Base-by-base conservation (phyloP, 352 stramenopile species). In the Phytophthora megakarya region DNA sequence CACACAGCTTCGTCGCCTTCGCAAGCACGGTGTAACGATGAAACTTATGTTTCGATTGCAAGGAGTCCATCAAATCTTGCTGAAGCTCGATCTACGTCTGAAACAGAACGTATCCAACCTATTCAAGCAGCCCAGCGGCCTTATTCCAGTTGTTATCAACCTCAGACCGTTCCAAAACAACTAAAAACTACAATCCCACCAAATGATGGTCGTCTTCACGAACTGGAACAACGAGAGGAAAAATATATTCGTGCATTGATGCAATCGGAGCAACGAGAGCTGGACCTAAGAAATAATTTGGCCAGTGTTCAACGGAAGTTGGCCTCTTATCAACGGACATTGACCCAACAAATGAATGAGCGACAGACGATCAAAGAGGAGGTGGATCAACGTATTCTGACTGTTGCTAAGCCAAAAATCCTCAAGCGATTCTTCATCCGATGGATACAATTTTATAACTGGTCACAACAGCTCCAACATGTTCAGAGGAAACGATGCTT, bases 171-270 rank as follows among this genome's bases (percentile, higher is more conserved):
- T 48, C 3, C 44, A 16, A 30, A 67, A 1, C 42, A 63, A 5
- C 12, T 44, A 11, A 48, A 33, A 63, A 1, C 9, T 40, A 12
- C 28, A 5, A 23, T 43, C 8, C 16, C 21, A 8, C 15, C 32
- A 48, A 62, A 61, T 39, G 69, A 73, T 18, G 37, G 50, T 19
- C 69, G 72, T 11, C 67, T 86, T 16, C 73, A 85, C 5, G 80
- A 90, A 18, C 76, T 90, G 0, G 77, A 91, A 22, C 67, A 84
- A 1, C 74, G 80, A 19, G 85, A 93, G 64, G 81, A 81, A 11
- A 88, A 89, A 44, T 92, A 91, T 43, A 87, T 93, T 19, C 72
- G 77, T 15, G 82, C 82, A 8, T 52, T 93, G 19, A 93, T 93
- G 74, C 77, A 86, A 54, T 92, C 81, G 0, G 85, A 93, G 53